Evolutionary conservation across 176 grass and related monocot species (phyloP).

Genomic region (Bolboschoenus planiculmis): DNA sequence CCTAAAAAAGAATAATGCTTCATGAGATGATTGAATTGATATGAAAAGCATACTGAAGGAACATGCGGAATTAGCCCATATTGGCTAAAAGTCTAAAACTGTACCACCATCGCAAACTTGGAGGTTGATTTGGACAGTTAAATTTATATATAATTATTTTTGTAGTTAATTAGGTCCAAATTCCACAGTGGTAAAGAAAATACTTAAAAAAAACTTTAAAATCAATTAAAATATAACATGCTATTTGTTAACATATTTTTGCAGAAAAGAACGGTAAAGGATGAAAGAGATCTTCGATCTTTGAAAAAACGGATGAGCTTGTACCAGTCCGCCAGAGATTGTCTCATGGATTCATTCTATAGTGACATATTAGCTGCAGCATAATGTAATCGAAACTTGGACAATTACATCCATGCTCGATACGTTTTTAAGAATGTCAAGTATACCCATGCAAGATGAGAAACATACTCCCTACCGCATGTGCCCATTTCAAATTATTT

Average conservation of each 20-base stretch:
- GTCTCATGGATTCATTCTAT: constrained; percentile 60
- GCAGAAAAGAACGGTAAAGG: constrained; percentile 42
- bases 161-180: background rate
- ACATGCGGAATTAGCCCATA: background rate
- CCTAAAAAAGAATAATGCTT: background rate
- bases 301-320: constrained; percentile 61
- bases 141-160: background rate
- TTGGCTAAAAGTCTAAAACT: background rate
- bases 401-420: background rate
- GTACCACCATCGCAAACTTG: background rate
- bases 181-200: background rate
- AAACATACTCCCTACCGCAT: background rate
- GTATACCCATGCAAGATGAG: background rate
- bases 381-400: background rate
- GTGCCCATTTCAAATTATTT: background rate
- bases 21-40: background rate
- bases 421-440: background rate
- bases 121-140: background rate
- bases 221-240: background rate
- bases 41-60: background rate
- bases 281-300: constrained; percentile 68
- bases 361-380: constrained; percentile 30
- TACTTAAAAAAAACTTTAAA: background rate
- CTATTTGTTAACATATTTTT: constrained; percentile 1
- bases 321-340: constrained; percentile 47